Base-by-base conservation (phyloP, 805 yeast species). In the Kluyveromyces nonfermentans region DNA sequence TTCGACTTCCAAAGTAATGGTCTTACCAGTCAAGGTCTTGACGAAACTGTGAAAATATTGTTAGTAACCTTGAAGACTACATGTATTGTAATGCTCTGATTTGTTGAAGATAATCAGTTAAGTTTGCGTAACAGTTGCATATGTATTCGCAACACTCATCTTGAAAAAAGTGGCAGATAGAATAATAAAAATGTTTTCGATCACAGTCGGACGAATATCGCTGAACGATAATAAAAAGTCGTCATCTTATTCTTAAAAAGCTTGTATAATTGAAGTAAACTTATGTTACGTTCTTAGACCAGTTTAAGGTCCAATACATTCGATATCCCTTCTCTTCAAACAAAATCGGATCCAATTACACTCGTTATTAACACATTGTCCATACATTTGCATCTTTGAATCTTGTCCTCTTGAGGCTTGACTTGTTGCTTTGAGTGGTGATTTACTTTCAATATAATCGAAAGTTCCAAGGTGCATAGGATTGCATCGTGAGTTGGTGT, bases 1-100 rank as follows among this genome's bases (percentile, higher is more conserved):
- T 81, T 88, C 97, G 70, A 88, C 97, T 81, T 88, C 96, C 67
- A 88, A 84, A 82, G 96, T 88, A 77, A 89, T 89, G 71, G 96
- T 83, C 78, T 81, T 82, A 80, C 88, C 88, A 63, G 88, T 82
- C 71, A 82, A 77, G 73, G 88, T 82, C 72, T 82, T 82, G 74
- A 82, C 88, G 77, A 82, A 82, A 74, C 74, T 71, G 53, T 37
- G 28, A 18, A 36, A 43, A 48, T 25, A 20, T 19, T 10, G 48
- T 45, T 45, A 45, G 48, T 45, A 41, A 35, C 16, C 12, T 16
- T 17, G 17, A 31, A 33, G 10, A 25, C 12, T 3, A 25, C 14
- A 14, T 10, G n/a, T 33, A 16, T 12, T 5, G 35, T 16, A 33
- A 33, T 33, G 20, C 9, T 16, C 21, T 22, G 17, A 14, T 19